Conservation (phyloP, 176 grass and related monocot genomes). For the Oryza glaberrima region DNA sequence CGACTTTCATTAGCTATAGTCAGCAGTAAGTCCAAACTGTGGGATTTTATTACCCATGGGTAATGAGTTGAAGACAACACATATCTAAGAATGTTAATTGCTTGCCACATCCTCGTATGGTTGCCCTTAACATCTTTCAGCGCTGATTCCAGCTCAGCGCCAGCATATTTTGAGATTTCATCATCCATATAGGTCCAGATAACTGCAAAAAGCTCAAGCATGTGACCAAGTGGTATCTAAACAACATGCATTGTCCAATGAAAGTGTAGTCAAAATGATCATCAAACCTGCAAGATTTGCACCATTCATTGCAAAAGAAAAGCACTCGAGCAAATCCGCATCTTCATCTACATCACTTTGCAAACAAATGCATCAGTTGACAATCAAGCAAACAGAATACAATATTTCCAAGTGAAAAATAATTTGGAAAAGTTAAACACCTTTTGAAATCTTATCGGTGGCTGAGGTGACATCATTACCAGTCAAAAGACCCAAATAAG, state of each 20-base stretch:
- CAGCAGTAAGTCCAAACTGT: slow-evolving; percentile 66
- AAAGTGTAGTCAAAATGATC: slow-evolving; percentile 30
- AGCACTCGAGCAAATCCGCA: slow-evolving; percentile 48
- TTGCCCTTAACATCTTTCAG: slow-evolving; percentile 58
- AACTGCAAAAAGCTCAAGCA: slow-evolving; percentile 52
- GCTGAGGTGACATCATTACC: slow-evolving; percentile 59
- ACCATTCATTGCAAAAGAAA: slow-evolving; percentile 68
- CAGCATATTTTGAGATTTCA: slow-evolving; percentile 57
- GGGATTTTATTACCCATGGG: slow-evolving; percentile 79
- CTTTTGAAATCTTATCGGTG: slow-evolving; percentile 66
- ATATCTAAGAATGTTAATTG: slow-evolving; percentile 69
- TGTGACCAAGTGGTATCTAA: slow-evolving; percentile 28
- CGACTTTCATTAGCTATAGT: slow-evolving; percentile 51
- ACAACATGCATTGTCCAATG: neutral
- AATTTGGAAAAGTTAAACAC: slow-evolving; percentile 41
- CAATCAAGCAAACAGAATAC: slow-evolving; percentile 37
- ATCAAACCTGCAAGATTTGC: slow-evolving; percentile 74
- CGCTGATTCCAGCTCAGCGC: slow-evolving; percentile 52
- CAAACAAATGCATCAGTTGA: slow-evolving; percentile 47
- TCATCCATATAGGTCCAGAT: slow-evolving; percentile 64
- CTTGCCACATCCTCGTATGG: slow-evolving; percentile 61
- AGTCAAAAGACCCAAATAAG: slow-evolving; percentile 74
- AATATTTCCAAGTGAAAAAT: slow-evolving; percentile 19
- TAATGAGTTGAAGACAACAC: slow-evolving; percentile 67
- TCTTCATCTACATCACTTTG: slow-evolving; percentile 66